phyloP scores from a whole-genome alignment of 106 monocot species.

The Allium sativum region DNA sequence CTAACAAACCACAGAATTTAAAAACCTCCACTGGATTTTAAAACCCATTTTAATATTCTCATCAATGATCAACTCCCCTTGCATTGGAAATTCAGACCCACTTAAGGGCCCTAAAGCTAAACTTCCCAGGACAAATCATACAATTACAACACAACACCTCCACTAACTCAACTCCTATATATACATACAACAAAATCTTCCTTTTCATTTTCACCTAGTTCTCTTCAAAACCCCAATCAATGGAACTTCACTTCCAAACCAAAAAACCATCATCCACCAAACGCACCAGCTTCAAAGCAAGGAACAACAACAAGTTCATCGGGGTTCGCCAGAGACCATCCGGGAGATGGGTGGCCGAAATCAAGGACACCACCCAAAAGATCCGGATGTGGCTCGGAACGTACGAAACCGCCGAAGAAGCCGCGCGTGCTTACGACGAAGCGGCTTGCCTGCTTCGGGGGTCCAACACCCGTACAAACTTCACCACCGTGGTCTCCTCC shows the following conservation, averaged over 20 bases:
- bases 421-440: conserved; percentile 49
- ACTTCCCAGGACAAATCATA: neutral
- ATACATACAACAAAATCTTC: conserved; percentile 1
- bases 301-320: conserved; percentile 26
- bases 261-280: conserved; percentile 5
- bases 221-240: neutral
- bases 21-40: too few species aligned
- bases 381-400: conserved; percentile 76
- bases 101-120: neutral
- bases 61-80: neutral
- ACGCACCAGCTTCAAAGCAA: conserved; percentile 14
- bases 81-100: neutral
- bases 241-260: conserved; percentile 29
- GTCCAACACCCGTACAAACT: conserved; percentile 48
- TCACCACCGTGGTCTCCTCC: conserved; percentile 12
- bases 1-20: neutral
- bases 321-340: conserved; percentile 58
- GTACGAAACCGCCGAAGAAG: conserved; percentile 60
- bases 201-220: too few species aligned
- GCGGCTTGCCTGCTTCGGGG: conserved; percentile 62
- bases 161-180: conserved; percentile 1
- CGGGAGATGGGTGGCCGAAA: conserved; percentile 70
- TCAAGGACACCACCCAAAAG: conserved; percentile 55
- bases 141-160: neutral
- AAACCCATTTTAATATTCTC: too few species aligned